These are phyloP conservation scores for Heracleum sosnowskyi DNA, from an alignment of 129 eudicot species.

Conservation along the genomic window DNA sequence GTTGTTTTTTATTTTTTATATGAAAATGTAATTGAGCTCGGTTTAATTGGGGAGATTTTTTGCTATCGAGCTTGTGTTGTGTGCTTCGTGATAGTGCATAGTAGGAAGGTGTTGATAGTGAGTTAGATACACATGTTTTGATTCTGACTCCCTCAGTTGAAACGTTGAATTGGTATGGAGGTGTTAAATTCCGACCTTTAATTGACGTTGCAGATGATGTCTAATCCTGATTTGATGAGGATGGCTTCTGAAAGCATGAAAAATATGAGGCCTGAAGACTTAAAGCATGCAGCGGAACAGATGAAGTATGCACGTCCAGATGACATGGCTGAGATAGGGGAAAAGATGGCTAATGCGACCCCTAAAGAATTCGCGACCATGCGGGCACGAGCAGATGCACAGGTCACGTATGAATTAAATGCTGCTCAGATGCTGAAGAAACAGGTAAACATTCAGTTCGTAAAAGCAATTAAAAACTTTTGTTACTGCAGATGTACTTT, in stretches of 20 bases:
- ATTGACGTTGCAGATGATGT: constrained; percentile 74
- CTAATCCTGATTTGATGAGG: constrained; percentile 85
- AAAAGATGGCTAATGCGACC: constrained; percentile 88
- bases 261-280: constrained; percentile 76
- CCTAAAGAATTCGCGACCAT: constrained; percentile 86
- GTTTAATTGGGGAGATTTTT: neutral
- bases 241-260: constrained; percentile 96
- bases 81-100: neutral
- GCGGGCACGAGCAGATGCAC: constrained; percentile 80
- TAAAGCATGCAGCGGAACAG: constrained; percentile 88
- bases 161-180: neutral
- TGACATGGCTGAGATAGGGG: constrained; percentile 86
- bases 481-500: neutral
- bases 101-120: neutral
- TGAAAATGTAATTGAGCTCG: neutral
- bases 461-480: neutral
- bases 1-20: neutral
- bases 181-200: neutral
- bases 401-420: constrained; percentile 56
- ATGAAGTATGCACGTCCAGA: constrained; percentile 83
- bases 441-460: constrained; percentile 44
- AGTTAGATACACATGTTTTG: neutral
- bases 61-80: neutral
- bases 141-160: neutral
- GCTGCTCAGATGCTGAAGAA: constrained; percentile 94